phyloP scores from a whole-genome alignment of 2,329 filamentous ascomycete genomes.

The Aspergillus sp. region DNA sequence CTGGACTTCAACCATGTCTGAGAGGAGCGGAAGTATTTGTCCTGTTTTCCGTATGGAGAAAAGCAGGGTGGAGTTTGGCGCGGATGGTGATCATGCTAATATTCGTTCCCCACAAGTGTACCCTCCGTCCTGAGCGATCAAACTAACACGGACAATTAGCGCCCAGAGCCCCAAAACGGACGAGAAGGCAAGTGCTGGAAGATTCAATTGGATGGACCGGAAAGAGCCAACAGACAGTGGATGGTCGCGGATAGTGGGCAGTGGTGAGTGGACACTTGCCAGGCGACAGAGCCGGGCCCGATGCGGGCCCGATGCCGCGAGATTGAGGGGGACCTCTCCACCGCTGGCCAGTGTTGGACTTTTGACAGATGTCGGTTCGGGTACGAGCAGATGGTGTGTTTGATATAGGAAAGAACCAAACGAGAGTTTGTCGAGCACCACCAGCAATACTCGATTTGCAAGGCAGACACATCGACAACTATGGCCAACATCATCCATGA shows the following conservation, averaged over 20 bases:
- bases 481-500: not conserved
- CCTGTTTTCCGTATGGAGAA: not conserved
- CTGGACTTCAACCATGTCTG: not conserved
- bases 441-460: not conserved
- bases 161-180: not conserved
- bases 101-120: not conserved
- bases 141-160: not conserved
- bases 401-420: constrained; percentile 4
- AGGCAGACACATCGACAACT: no score
- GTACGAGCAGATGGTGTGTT: constrained; percentile 14
- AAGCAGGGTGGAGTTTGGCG: not conserved
- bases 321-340: not conserved
- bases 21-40: not conserved
- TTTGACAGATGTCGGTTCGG: constrained; percentile 1
- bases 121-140: not conserved
- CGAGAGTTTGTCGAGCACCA: not conserved
- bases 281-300: not conserved
- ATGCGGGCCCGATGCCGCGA: not conserved
- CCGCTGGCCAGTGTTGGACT: not conserved
- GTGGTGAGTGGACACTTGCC: not conserved
- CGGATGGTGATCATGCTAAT: constrained; percentile 4
- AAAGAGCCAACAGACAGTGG: not conserved
- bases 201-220: not conserved
- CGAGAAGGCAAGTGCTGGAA: not conserved
- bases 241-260: not conserved